A percentile compares a stretch with the other conserved stretches of the same genome.
These are phyloP conservation scores for Monascus ruber DNA, from an alignment of 2,329 filamentous ascomycete species.

Conservation along the genomic window DNA sequence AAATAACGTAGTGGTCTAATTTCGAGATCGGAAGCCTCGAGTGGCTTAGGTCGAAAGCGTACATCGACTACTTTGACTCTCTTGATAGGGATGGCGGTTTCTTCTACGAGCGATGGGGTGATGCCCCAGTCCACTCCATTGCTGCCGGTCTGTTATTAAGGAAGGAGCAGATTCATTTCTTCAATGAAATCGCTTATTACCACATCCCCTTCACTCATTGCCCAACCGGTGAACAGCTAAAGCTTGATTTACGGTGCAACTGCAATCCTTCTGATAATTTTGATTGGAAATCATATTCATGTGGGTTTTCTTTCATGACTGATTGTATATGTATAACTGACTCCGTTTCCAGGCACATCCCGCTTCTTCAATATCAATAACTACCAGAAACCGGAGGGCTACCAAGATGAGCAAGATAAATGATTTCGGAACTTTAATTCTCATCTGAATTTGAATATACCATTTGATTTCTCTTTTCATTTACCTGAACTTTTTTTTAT, in stretches of 20 bases:
- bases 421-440: not conserved
- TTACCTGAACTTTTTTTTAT: not conserved
- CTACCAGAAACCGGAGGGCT: slow-evolving; percentile 73
- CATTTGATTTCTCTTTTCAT: slow-evolving; percentile 17
- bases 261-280: slow-evolving; percentile 97
- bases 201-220: slow-evolving; percentile 98
- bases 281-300: slow-evolving; percentile 98
- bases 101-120: slow-evolving; percentile 98
- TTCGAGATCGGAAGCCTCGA: slow-evolving; percentile 92
- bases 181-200: slow-evolving; percentile 97
- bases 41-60: slow-evolving; percentile 82
- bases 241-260: slow-evolving; percentile 77
- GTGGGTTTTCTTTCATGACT: slow-evolving; percentile 43
- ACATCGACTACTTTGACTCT: slow-evolving; percentile 79
- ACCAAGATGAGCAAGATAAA: slow-evolving; percentile 54
- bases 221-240: slow-evolving; percentile 75
- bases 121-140: slow-evolving; percentile 97
- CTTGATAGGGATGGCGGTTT: slow-evolving; percentile 89
- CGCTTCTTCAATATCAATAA: slow-evolving; percentile 76
- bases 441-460: not conserved
- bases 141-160: slow-evolving; percentile 75
- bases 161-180: slow-evolving; percentile 95
- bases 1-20: slow-evolving; percentile 71
- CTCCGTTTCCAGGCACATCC: slow-evolving; percentile 55
- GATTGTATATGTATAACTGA: not conserved